Evolutionary conservation across 1,139 yeast species (phyloP), one percentile per base, ranked within the genome.

Genomic region (Chernovozyma aurita): DNA sequence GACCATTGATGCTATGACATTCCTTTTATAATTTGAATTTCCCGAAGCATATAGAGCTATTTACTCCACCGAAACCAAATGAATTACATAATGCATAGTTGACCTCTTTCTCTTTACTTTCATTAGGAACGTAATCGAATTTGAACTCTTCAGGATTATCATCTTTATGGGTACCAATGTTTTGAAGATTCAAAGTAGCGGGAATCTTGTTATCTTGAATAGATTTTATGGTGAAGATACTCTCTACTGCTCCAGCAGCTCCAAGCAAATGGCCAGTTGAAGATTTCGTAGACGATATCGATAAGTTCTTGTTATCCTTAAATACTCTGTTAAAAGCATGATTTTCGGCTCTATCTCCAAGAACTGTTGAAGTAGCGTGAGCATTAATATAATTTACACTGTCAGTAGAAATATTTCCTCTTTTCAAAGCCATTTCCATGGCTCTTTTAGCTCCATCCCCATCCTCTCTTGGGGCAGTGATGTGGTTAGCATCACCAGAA

Each of bases 21-120:
- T n/a, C n/a, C n/a, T n/a, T n/a, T n/a, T 20, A 26, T 13, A 30
- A 21, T 28, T 24, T 18, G 34, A 47, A 65, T 43, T 57, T 67
- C 36, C 62, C 67, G 52, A 77, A 76, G 41, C 70, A 65, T 12
- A 86, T 46, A 2, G 95, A 74, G 12, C 95, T 83, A 58, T 94
- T 94, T 6, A 95, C 88, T 12, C 99, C 99, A 7, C 99, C 99
- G 63, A 94, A 92, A 0, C 98, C 99, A 64, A 94, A 92, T 46
- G 96, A 86, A 54, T 94, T 94, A 38, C 88, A 78, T 48, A 94
- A 46, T 0, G 92, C 97, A 46, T 74, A 70, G 6, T 70, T 52
- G 8, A 85, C 53, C 3, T 55, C 49, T 27, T 58, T 63, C 14
- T 56, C 39, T 41, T 63, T 68, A 4, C 81, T 64, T 6, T 50